These are phyloP conservation scores for Astrothelium macrocarpum DNA, from an alignment of 495 filamentous ascomycete species.

Conservation along the genomic window DNA sequence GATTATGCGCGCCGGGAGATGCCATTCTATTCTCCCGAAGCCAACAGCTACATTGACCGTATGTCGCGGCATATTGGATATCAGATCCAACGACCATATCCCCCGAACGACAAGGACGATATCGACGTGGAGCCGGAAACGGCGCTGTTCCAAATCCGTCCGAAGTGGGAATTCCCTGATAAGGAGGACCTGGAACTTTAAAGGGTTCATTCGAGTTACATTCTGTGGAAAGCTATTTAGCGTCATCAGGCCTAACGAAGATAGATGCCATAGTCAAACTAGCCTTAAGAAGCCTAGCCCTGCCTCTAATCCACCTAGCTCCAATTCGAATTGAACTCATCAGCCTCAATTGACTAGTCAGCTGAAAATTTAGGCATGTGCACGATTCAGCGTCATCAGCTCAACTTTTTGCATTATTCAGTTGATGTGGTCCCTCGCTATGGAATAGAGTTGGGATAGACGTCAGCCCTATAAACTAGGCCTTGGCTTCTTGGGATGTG, in stretches of 20 bases:
- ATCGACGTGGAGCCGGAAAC: background rate
- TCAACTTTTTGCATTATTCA: too few relatives aligned
- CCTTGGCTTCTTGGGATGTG: constrained; percentile 7
- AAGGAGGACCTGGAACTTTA: background rate
- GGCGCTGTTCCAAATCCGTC: constrained; percentile 1
- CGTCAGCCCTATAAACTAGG: background rate
- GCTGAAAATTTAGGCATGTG: too few relatives aligned
- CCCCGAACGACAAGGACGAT: background rate
- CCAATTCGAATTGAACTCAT: too few relatives aligned
- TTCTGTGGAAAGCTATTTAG: constrained; percentile 1
- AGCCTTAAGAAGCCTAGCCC: too few relatives aligned
- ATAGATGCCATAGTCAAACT: too few relatives aligned
- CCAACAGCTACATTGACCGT: constrained; percentile 3
- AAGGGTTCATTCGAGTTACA: background rate
- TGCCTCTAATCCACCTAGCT: too few relatives aligned
- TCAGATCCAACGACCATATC: constrained; percentile 1
- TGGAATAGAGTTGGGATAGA: constrained; percentile 1
- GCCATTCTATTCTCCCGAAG: constrained; percentile 4
- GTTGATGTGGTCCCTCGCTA: too few relatives aligned
- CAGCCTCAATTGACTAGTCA: too few relatives aligned
- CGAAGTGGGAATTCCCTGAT: constrained; percentile 1
- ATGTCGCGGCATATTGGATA: constrained; percentile 4
- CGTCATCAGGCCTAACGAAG: too few relatives aligned
- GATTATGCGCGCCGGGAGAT: constrained; percentile 1
- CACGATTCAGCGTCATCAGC: too few relatives aligned